A percentile compares a stretch with the other conserved stretches of the same genome.
These are phyloP conservation scores for Saturnispora gosingensis DNA, from an alignment of 805 yeast species.

Conservation along the genomic window DNA sequence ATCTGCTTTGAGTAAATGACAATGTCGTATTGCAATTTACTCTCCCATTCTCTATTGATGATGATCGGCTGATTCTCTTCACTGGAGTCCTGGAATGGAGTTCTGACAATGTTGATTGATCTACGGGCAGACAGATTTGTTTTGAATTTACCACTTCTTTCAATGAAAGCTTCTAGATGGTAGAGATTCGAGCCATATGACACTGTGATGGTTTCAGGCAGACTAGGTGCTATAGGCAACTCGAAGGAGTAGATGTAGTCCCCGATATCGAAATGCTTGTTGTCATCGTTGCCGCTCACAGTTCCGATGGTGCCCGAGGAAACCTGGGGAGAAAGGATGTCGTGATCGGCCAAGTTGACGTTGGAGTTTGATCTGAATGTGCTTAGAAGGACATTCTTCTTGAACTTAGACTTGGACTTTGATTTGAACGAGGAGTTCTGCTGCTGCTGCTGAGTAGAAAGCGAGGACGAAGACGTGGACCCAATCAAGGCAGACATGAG, in stretches of 20 bases:
- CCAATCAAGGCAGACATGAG: slow-evolving; percentile 23
- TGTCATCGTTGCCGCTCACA: slow-evolving; percentile 13
- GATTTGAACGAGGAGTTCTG: background rate
- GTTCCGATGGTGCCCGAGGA: background rate
- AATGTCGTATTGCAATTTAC: slow-evolving; percentile 80
- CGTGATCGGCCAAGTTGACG: background rate
- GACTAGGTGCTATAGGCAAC: slow-evolving; percentile 69
- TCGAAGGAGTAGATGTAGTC: slow-evolving; percentile 91
- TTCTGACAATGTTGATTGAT: slow-evolving; percentile 61
- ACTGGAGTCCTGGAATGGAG: slow-evolving; percentile 66
- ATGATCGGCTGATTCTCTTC: slow-evolving; percentile 93
- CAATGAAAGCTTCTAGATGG: slow-evolving; percentile 56
- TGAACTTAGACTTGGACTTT: background rate
- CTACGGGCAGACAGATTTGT: slow-evolving; percentile 55
- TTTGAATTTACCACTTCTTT: slow-evolving; percentile 80
- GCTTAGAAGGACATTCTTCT: slow-evolving; percentile 2
- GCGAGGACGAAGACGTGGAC: slow-evolving; percentile 14
- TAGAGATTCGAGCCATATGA: slow-evolving; percentile 78
- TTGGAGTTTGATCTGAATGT: slow-evolving; percentile 1
- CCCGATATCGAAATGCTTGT: slow-evolving; percentile 61
- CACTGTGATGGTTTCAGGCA: slow-evolving; percentile 72
- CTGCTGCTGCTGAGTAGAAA: slow-evolving; percentile 3
- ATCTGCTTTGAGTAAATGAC: slow-evolving; percentile 84
- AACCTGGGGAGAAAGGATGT: background rate
- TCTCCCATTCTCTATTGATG: slow-evolving; percentile 89